These are phyloP conservation scores for Saccharomyces hybrid DNA, from an alignment of 1,139 yeast species.

Conservation along the genomic window DNA sequence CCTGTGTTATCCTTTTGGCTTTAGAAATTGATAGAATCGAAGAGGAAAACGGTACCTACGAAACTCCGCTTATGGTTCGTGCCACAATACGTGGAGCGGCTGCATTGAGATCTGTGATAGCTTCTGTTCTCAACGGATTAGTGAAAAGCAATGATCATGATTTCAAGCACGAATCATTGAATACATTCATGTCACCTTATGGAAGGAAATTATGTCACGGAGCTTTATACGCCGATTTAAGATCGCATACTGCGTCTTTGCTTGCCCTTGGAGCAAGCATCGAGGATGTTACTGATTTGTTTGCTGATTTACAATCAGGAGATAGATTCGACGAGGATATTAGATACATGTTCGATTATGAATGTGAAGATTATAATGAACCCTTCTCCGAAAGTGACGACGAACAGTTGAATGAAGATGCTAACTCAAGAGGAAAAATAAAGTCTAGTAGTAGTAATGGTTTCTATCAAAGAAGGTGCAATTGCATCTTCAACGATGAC, in stretches of 20 bases:
- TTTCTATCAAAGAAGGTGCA: constrained; percentile 29
- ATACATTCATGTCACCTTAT: constrained; percentile 54
- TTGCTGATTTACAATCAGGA: constrained; percentile 52
- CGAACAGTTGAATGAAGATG: constrained; percentile 18
- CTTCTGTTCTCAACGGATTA: constrained; percentile 49
- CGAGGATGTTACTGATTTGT: constrained; percentile 45
- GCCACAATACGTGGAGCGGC: constrained; percentile 56
- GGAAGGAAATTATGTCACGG: constrained; percentile 53
- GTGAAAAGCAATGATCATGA: constrained; percentile 40
- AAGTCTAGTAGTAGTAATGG: background rate
- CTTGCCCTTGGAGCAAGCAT: constrained; percentile 39
- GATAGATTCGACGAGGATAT: constrained; percentile 71
- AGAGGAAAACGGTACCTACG: constrained; percentile 32
- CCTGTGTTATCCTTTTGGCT: constrained; percentile 49
- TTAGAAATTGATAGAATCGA: constrained; percentile 61
- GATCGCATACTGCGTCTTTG: constrained; percentile 42
- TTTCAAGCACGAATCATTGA: constrained; percentile 45
- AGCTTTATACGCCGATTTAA: constrained; percentile 48
- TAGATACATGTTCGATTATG: constrained; percentile 61
- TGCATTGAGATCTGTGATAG: constrained; percentile 53
- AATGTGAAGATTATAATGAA: constrained; percentile 35
- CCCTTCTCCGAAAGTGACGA: constrained; percentile 28
- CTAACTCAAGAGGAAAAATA: constrained; percentile 5
- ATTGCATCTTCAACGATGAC: constrained; percentile 36
- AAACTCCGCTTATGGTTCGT: constrained; percentile 45